Conservation (phyloP, 202 grass and related monocot genomes). For the Miscanthus sacchariflorus region DNA sequence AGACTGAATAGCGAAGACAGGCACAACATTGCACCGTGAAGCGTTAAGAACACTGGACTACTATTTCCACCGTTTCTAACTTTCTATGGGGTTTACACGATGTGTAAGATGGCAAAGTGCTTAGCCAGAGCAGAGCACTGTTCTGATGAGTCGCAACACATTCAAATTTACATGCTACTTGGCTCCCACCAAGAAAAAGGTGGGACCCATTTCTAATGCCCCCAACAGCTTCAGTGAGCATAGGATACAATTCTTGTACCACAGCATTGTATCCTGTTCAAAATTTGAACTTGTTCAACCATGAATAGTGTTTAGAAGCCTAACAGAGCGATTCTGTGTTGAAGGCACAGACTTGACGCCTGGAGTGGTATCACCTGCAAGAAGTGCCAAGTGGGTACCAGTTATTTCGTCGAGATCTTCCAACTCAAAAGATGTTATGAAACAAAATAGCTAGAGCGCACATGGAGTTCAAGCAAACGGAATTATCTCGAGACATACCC, state of each 20-base stretch:
- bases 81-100: slow-evolving; percentile 23
- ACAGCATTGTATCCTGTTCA: slow-evolving; percentile 4
- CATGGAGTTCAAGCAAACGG: not conserved
- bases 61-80: slow-evolving; percentile 28
- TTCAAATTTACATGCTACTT: slow-evolving; percentile 46
- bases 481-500: not conserved
- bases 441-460: not conserved
- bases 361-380: slow-evolving; percentile 50
- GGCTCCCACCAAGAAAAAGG: slow-evolving; percentile 4
- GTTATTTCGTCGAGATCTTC: slow-evolving; percentile 6
- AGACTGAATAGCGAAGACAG: not conserved
- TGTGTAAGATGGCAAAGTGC: slow-evolving; percentile 7
- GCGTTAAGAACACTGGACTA: not conserved
- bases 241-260: not conserved
- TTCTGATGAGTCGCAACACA: slow-evolving; percentile 5
- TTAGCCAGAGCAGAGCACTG: slow-evolving; percentile 12
- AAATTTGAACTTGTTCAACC: slow-evolving; percentile 31
- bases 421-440: slow-evolving; percentile 17
- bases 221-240: slow-evolving; percentile 14
- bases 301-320: slow-evolving; percentile 39
- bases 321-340: not conserved
- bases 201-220: slow-evolving; percentile 12
- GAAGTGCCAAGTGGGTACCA: not conserved
- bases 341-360: not conserved
- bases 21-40: not conserved